Base-by-base conservation (phyloP, 345 rosid genomes). In the Gossypium thurberi region DNA sequence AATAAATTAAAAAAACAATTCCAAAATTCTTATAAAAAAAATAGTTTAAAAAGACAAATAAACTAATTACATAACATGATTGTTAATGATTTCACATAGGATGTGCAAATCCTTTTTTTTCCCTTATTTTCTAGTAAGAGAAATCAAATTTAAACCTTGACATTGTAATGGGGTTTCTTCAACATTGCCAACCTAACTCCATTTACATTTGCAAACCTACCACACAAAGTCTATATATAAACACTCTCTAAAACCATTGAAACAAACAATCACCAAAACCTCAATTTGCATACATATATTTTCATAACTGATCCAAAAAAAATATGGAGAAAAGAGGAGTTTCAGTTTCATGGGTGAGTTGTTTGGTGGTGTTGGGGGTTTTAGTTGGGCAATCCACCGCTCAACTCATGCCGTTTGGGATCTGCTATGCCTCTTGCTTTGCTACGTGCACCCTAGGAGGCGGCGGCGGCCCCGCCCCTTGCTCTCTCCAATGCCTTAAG, bases 361-460 rank as follows among this genome's bases (percentile, higher is more conserved):
- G 71, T 11, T 23, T 83, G 63, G 74, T 83, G 62, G 75, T 81
- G 53, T 40, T 81, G 65, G 73, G 63, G 14, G 14, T 55, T 37
- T 5, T 70, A 42, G 17, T 37, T 4, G 63, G 18, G 8, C 25
- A 64, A 20, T 57, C 75, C 8, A 23, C 69, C 25, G 83, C 82
- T 6, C 20, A 37, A 37, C 0, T 40, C 61, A 73, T 60, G 52
- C 6, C 7, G 10, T 55, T 40, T 15, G 13, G 2, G 15, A 0
- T 62, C 21, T 87, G 90, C 72, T 87, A 87, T 46, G 69, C 2
- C 25, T 8, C 21, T 20, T 87, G 88, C 78, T 81, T 80, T 69
- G 11, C 80, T 28, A 23, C 67, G 9, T 87, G 90, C 58, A 59
- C 83, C 40, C 1, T 78, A 81, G 23, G 4, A 33, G 6, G 14